Evolutionary conservation across 805 yeast genomes (phyloP).

Genomic region (Candida argentea): DNA sequence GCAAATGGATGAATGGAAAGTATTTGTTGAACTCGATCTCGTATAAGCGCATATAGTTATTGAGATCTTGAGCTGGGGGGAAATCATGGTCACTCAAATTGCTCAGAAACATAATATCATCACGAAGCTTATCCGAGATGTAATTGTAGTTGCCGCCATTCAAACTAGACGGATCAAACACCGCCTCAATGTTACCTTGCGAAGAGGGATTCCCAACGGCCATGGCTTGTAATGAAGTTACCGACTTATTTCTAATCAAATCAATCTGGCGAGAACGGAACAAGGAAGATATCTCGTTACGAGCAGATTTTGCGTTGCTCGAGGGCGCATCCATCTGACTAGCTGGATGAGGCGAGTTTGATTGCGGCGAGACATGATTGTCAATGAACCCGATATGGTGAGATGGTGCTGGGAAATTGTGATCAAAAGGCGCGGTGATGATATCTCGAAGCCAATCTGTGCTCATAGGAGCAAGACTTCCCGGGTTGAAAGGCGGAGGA

Average conservation of each 20-base stretch:
- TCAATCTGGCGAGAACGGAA: conserved; percentile 61
- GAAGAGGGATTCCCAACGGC: not conserved
- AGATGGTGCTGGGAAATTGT: conserved; percentile 40
- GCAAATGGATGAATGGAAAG: conserved; percentile 77
- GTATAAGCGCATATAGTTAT: conserved; percentile 64
- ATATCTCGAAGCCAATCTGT: conserved; percentile 66
- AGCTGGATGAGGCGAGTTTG: conserved; percentile 1
- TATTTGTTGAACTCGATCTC: conserved; percentile 71
- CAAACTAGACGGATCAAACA: conserved; percentile 4
- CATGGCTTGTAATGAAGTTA: too few relatives aligned
- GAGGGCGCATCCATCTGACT: conserved; percentile 13
- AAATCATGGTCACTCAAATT: conserved; percentile 49
- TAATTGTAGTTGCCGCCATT: conserved; percentile 5
- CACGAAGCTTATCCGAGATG: conserved; percentile 34
- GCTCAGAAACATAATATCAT: conserved; percentile 42
- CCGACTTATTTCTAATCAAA: conserved; percentile 48
- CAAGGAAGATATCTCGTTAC: conserved; percentile 44
- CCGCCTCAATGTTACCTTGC: conserved; percentile 2
- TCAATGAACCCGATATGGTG: conserved; percentile 53
- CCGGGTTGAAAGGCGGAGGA: conserved; percentile 1
- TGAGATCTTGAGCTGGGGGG: conserved; percentile 68
- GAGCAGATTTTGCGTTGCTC: conserved; percentile 14
- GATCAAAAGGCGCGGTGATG: conserved; percentile 55
- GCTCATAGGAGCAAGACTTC: conserved; percentile 9
- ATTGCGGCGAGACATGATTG: conserved; percentile 4